Percentiles rank a stretch among this genome's conserved stretches.
phyloP scores from a whole-genome alignment of 2,329 filamentous ascomycete genomes.

The Esteya vermicola region DNA sequence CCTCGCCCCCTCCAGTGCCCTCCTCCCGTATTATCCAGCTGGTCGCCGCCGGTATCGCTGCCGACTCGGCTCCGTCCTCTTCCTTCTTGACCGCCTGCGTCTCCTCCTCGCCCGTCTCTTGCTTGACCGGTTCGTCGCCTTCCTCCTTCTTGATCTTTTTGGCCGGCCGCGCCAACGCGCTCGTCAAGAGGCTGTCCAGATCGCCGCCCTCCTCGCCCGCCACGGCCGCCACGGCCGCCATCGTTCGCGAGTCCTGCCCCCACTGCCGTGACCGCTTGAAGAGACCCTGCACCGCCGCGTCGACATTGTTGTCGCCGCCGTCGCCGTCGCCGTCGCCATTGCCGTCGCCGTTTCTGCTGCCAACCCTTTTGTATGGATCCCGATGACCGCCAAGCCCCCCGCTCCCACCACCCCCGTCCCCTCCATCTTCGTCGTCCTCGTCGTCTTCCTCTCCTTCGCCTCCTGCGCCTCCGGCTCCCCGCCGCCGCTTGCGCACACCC shows the following conservation, averaged over 20 bases:
- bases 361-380: too few species aligned
- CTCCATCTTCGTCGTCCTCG: constrained; percentile 30
- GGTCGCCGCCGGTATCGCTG: neutral
- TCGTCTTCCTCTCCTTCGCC: constrained; percentile 24
- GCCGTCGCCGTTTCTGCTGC: constrained; percentile 27
- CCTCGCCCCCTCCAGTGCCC: neutral
- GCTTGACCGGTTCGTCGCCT: constrained; percentile 13
- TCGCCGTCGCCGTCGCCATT: constrained; percentile 12
- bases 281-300: constrained; percentile 40
- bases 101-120: constrained; percentile 15
- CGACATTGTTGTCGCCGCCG: constrained; percentile 45
- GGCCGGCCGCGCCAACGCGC: constrained; percentile 16
- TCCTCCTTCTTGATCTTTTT: constrained; percentile 15
- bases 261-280: constrained; percentile 45
- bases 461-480: constrained; percentile 18
- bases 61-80: too few species aligned
- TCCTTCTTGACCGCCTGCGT: constrained; percentile 18
- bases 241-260: constrained; percentile 38
- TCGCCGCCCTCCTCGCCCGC: constrained; percentile 23
- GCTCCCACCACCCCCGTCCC: neutral
- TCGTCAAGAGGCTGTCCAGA: constrained; percentile 45
- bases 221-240: constrained; percentile 11
- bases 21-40: neutral
- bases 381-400: too few species aligned
- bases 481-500: constrained; percentile 8